Base-by-base conservation (phyloP, 225 moss, liverwort and hornwort species). In the Sphagnum contortum region DNA sequence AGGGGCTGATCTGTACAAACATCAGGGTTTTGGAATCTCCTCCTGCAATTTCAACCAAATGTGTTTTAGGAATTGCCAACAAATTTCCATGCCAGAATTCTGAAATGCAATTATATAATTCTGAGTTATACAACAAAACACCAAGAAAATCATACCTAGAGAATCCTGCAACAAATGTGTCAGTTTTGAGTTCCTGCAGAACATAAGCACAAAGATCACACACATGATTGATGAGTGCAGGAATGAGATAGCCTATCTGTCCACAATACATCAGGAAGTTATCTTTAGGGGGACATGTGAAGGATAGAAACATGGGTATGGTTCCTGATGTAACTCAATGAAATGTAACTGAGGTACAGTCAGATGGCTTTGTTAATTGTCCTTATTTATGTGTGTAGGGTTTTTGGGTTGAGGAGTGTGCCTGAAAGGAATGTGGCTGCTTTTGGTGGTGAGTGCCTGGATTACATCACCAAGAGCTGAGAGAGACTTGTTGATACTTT, bases 401-500 rank as follows among this genome's bases (percentile, higher is more conserved):
- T 29, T 29, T 29, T 29, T 29, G 29, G 29, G 29, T 29, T 29
- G 29, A 8, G 0, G 9, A 53, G 61, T 47, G 61, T 47, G 91
- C 94, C 91, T 86, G 70, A 88, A 98, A 2, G 98, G 98, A 7
- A 98, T 58, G 56, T 98, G 93, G 66, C 98, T 98, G 77, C 91
- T 93, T 72, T 93, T 98, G 76, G 83, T 98, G 4, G 98, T 86
- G 58, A 98, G 87, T 9, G 98, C 98, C 48, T 93, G 82, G 60
- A 98, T 98, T 10, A 98, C 98, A 67, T 98, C 98, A 59, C 93
- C 98, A n/a, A 98, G 64, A 0, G 96, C 88, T 13, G 98, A 93
- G 69, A 93, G 73, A 12, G 98, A 98, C 57, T 93, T 93, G 75
- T 98, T 98, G 79, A 98, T 98, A 59, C 83, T 87, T 61, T 98